Conservation (phyloP, 495 filamentous ascomycete species). For the Penicillium maclennaniae region DNA sequence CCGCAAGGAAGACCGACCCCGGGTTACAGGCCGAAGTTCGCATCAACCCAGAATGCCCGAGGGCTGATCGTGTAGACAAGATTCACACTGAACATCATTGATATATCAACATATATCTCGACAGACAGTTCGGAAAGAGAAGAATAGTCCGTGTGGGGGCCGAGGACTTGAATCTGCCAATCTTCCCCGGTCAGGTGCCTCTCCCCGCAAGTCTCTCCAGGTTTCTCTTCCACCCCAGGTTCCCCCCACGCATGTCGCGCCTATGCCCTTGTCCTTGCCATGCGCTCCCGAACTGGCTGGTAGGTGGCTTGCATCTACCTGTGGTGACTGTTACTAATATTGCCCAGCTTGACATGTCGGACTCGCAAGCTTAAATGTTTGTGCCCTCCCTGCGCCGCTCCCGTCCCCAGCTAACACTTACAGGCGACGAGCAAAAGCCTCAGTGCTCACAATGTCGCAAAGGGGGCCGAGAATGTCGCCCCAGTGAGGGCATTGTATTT, state of each 20-base stretch:
- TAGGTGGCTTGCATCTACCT: constrained; percentile 17
- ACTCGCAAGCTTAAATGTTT: constrained; percentile 61
- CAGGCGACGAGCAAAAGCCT: constrained; percentile 54
- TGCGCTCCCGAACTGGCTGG: constrained; percentile 54
- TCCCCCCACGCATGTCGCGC: constrained; percentile 28
- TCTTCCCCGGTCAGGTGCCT: constrained; percentile 23
- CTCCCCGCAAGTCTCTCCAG: constrained; percentile 28
- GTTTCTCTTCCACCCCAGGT: constrained; percentile 16
- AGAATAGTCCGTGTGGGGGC: constrained; percentile 13
- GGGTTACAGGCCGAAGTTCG: constrained; percentile 1
- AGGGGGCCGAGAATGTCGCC: constrained; percentile 57
- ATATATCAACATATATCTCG: background rate
- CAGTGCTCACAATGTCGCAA: constrained; percentile 57
- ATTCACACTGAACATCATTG: too few species aligned
- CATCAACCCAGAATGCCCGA: background rate
- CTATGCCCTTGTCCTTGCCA: constrained; percentile 31
- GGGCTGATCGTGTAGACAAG: too few species aligned
- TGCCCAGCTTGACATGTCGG: constrained; percentile 55
- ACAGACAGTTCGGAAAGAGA: background rate
- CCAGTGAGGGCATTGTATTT: constrained; percentile 61
- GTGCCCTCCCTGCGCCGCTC: constrained; percentile 2
- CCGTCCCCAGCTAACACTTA: constrained; percentile 8
- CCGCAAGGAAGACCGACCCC: constrained; percentile 9
- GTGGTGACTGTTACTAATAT: background rate
- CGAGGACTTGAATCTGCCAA: background rate